Evolutionary conservation across 495 filamentous ascomycete species (phyloP), one percentile per base, ranked within the genome.

Genomic region (Venustampulla echinocandica): DNA sequence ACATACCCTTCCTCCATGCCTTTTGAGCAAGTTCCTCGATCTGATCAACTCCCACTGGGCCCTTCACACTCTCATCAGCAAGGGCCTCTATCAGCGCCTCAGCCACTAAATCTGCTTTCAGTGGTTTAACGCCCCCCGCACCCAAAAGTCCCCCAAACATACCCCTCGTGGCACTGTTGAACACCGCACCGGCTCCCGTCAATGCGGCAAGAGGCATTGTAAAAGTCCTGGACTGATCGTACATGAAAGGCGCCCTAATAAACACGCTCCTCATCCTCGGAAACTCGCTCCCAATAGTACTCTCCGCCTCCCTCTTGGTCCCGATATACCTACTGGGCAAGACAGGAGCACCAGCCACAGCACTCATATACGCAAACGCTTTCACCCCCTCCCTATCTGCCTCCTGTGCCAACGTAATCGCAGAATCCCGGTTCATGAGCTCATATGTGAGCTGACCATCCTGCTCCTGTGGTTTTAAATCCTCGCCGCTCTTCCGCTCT

Each of bases 251-350:
- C n/a, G 93, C 77, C 11, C 90, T 76, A 42, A 95, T 68, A 60
- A 95, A 95, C 27, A 97, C 68, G 33, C 70, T 74, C 15, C 92
- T 77, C 75, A 96, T 78, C 21, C 69, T 62, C 0, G 85, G 80
- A 47, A 93, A 84, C 37, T 72, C 70, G 15, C 74, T 68, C 22
- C 79, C 67, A 53, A 98, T 90, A 7, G 78, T 74, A 25, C 71
- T 73, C 69, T 98, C 92, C 13, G 92, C 92, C 59, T 94, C 87
- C 38, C 92, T 68, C 64, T 98, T 98, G 14, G 90, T 95, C 20
- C 73, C 77, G 57, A 98, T 88, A 57, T 98, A 98, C 56, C 92
- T 76, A 9, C 63, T 56, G 17, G 92, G 92, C 42, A 98, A 73
- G 17, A 92, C 67, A 13, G 89, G 85, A 15, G 87, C 85, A 1